Percentiles rank a stretch among this genome's conserved stretches.
Conservation (phyloP, 306 rosid genomes). For the Inga leiocalycina region DNA sequence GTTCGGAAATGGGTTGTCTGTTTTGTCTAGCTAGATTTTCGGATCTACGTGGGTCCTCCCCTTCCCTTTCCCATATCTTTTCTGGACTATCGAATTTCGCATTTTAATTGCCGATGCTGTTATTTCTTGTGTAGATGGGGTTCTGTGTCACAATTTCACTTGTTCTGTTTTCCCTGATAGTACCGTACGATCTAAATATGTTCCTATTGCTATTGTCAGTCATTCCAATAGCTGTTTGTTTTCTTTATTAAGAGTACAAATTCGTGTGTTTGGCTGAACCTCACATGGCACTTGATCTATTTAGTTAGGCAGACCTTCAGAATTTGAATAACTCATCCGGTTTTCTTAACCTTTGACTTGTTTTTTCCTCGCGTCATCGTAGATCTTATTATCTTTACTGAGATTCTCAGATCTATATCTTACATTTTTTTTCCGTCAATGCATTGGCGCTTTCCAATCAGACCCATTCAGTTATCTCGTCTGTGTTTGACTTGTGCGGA, state of each 20-base stretch:
- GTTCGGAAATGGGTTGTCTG: conserved; percentile 13
- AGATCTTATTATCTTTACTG: neutral
- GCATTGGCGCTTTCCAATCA: neutral
- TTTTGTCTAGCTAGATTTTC: neutral
- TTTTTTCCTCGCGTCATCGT: neutral
- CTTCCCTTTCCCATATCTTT: neutral
- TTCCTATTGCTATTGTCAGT: neutral
- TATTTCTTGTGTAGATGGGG: neutral
- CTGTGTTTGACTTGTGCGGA: neutral
- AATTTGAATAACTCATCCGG: neutral
- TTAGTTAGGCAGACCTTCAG: neutral
- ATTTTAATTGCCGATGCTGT: neutral
- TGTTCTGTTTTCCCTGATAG: neutral
- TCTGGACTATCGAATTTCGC: neutral
- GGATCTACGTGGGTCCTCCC: conserved; percentile 16
- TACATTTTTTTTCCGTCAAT: neutral
- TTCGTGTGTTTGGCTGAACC: neutral
- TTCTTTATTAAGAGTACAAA: neutral
- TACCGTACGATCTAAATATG: neutral
- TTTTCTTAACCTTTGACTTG: neutral
- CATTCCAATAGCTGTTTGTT: neutral
- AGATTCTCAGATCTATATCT: neutral
- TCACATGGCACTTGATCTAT: neutral
- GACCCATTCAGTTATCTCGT: neutral
- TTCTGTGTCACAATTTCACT: neutral